Base-by-base conservation (phyloP, 2,329 filamentous ascomycete species). In the Colletotrichum filicis region DNA sequence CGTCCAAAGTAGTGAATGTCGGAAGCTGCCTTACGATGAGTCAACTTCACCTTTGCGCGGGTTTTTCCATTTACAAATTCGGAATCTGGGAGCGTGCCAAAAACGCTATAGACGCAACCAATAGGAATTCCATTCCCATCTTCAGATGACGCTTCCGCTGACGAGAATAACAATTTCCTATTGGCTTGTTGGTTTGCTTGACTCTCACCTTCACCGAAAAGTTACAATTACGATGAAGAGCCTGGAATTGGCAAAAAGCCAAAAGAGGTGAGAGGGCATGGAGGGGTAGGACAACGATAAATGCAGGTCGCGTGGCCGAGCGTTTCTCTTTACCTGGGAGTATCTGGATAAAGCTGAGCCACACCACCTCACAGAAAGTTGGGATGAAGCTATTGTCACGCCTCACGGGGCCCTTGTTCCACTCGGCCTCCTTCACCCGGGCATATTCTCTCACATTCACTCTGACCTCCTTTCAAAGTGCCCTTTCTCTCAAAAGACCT, bases 321-420 rank as follows among this genome's bases (percentile, higher is more conserved):
- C 71, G 61, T 53, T 57, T 49, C 24, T n/a, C n/a, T 35, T 16
- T 32, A 59, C 30, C 59, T 53, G 59, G 24, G 42, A 64, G 53
- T 42, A 60, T 61, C 49, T 61, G 60, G 32, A 71, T 46, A 66
- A 71, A 73, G 66, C 71, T 71, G 28, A 66, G 71, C 71, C 71
- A 73, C 71, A 66, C 66, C 66, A 71, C 60, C 37, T 37, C 14
- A 11, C 37, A 57, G 70, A 66, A 66, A 73, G 55, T 59, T 73
- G 66, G 71, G 71, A 73, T 71, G 71, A 73, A 73, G 71, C 67
- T 66, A 65, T 71, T 73, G 61, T 73, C 66, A 65, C 61, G 60
- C n/a, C 71, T 66, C 67, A 57, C 61, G 57, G 56, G 71, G 71
- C 49, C 71, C 67, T 71, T 73, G 71, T 73, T 56, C 61, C 71